Conservation (phyloP, 2,329 filamentous ascomycete genomes). For the Pseudocercospora musae region DNA sequence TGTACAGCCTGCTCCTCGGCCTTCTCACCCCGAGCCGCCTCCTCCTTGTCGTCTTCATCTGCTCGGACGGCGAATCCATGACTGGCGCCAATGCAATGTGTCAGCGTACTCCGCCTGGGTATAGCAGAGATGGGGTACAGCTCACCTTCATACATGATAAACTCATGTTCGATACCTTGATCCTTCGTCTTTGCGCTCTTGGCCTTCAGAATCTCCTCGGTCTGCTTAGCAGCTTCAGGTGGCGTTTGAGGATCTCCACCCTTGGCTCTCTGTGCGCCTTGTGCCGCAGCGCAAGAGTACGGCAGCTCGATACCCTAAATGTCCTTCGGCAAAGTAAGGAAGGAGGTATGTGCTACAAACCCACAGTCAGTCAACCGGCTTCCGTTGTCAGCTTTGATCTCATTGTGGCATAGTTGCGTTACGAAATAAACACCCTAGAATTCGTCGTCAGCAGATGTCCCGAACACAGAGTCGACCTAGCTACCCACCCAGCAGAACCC, state of each 20-base stretch:
- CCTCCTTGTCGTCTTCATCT: constrained; percentile 34
- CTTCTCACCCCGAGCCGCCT: constrained; percentile 35
- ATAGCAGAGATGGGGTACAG: too few species aligned
- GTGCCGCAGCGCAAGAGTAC: constrained; percentile 33
- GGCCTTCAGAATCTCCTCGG: constrained; percentile 32
- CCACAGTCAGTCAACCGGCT: constrained; percentile 34
- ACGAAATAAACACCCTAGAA: constrained; percentile 37
- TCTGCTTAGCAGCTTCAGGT: constrained; percentile 33
- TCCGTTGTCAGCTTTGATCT: constrained; percentile 30
- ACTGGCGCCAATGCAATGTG: neutral
- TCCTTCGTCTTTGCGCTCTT: constrained; percentile 36
- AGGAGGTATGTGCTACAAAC: constrained; percentile 38
- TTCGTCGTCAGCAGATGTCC: neutral
- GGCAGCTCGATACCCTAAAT: constrained; percentile 36
- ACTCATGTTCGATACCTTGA: constrained; percentile 37
- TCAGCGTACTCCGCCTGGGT: neutral
- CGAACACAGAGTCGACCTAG: neutral
- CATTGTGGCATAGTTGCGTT: constrained; percentile 34
- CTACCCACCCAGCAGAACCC: constrained; percentile 32
- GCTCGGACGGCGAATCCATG: constrained; percentile 24
- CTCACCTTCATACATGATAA: constrained; percentile 37
- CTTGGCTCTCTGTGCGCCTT: constrained; percentile 16
- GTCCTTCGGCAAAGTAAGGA: constrained; percentile 34
- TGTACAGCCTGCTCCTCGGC: constrained; percentile 39
- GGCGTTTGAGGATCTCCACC: constrained; percentile 32